These are phyloP conservation scores for Pyronema omphalodes DNA, from an alignment of 495 filamentous ascomycete genomes.

Conservation along the genomic window DNA sequence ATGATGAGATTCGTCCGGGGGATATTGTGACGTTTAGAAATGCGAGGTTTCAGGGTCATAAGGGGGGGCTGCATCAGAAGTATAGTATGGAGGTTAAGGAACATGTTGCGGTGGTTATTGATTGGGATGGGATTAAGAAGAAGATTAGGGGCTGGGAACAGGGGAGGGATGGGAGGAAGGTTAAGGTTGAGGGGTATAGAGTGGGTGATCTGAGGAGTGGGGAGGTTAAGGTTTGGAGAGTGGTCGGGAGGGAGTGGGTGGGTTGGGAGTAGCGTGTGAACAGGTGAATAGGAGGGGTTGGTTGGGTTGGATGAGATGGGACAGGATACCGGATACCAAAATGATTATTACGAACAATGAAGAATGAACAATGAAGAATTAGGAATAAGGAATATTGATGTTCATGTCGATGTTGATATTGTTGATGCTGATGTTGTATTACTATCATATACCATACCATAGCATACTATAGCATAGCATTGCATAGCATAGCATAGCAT, in stretches of 20 bases:
- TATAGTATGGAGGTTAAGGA: slow-evolving; percentile 82
- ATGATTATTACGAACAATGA: too few relatives aligned
- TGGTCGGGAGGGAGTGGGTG: slow-evolving; percentile 81
- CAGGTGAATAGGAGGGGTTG: too few relatives aligned
- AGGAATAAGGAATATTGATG: too few relatives aligned
- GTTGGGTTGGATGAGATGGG: too few relatives aligned
- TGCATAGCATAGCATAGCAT: too few relatives aligned
- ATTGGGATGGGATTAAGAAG: slow-evolving; percentile 98
- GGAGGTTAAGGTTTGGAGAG: slow-evolving; percentile 94
- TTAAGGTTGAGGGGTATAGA: slow-evolving; percentile 83
- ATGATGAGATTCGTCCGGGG: slow-evolving; percentile 85
- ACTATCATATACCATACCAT: too few relatives aligned
- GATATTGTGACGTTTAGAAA: slow-evolving; percentile 91
- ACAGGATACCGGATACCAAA: too few relatives aligned
- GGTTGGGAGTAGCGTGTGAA: slow-evolving; percentile 70
- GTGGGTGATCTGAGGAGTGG: slow-evolving; percentile 80
- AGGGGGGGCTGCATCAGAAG: slow-evolving; percentile 85
- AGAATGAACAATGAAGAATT: too few relatives aligned
- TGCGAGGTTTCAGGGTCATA: slow-evolving; percentile 86
- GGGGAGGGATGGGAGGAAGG: slow-evolving; percentile 83
- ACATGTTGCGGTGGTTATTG: slow-evolving; percentile 88
- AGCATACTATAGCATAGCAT: too few relatives aligned
- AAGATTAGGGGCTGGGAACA: slow-evolving; percentile 93
- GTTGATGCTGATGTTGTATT: too few relatives aligned
- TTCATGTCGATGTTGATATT: too few relatives aligned